These are phyloP conservation scores for Dictyostelium discoideum DNA, from an alignment of 78 protist genomes.

Conservation along the genomic window DNA sequence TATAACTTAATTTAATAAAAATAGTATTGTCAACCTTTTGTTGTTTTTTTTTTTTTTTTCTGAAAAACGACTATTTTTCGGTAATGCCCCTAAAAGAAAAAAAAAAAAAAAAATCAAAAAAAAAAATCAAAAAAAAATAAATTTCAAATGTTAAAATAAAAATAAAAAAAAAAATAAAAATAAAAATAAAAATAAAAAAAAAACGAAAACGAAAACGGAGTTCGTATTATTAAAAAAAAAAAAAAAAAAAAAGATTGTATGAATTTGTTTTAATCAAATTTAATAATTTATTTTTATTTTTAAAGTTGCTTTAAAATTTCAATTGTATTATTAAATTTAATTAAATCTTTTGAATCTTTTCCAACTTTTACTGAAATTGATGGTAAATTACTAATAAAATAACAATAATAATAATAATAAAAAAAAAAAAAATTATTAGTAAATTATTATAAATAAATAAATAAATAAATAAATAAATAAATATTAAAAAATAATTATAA, in stretches of 20 bases:
- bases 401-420: no score
- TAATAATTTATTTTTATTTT: background rate
- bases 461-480: background rate
- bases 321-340: background rate
- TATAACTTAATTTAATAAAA: no score
- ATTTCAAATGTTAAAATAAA: background rate
- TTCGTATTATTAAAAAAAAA: background rate
- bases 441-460: no score
- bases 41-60: background rate
- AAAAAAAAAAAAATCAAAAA: background rate
- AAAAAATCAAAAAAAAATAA: background rate
- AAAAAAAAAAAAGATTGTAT: background rate
- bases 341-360: background rate
- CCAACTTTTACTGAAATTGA: background rate
- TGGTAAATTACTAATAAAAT: background rate
- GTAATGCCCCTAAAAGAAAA: background rate
- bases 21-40: background rate
- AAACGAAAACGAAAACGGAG: background rate
- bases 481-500: no score
- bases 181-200: constrained; percentile 13
- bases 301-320: background rate
- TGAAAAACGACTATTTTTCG: background rate
- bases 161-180: background rate
- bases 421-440: background rate
- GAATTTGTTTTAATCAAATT: background rate